These are phyloP conservation scores for Coriolopsis trogii DNA, from an alignment of 1,284 basidiomycete genomes.

Conservation along the genomic window DNA sequence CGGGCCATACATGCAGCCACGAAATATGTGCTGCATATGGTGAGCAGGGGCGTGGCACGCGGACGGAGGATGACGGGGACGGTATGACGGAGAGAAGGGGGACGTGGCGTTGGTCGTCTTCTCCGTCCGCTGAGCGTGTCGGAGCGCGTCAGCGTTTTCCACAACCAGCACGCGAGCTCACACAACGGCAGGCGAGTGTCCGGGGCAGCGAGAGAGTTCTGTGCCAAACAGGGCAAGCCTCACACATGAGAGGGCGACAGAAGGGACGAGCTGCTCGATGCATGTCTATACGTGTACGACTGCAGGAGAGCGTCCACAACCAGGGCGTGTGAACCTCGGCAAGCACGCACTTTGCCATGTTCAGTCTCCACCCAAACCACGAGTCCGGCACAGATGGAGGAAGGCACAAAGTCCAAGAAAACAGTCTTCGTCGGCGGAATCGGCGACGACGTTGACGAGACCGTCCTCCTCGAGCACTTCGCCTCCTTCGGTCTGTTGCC, in stretches of 20 bases:
- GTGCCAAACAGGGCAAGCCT: constrained; percentile 16
- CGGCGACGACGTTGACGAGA: constrained; percentile 75
- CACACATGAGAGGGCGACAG: no score
- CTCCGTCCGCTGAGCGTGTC: no score
- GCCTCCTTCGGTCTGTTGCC: constrained; percentile 72
- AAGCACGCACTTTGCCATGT: constrained; percentile 18
- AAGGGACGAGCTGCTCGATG: no score
- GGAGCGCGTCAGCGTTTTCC: neutral
- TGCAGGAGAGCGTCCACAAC: constrained; percentile 17
- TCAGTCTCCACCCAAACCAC: constrained; percentile 12
- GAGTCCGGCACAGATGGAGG: constrained; percentile 56
- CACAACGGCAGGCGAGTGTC: constrained; percentile 5
- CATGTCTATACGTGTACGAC: no score
- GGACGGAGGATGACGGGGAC: constrained; percentile 11
- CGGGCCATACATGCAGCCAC: constrained; percentile 1
- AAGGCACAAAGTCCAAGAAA: constrained; percentile 80
- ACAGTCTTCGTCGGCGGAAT: constrained; percentile 81
- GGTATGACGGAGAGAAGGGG: constrained; percentile 11
- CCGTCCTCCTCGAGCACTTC: constrained; percentile 67
- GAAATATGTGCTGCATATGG: constrained; percentile 15
- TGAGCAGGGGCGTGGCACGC: constrained; percentile 10
- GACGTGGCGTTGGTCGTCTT: no score
- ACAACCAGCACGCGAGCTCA: constrained; percentile 10
- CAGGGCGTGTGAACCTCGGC: constrained; percentile 26
- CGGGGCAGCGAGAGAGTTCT: constrained; percentile 19